These are phyloP conservation scores for Fusarium sp. DNA, from an alignment of 2,329 filamentous ascomycete species.

Conservation along the genomic window DNA sequence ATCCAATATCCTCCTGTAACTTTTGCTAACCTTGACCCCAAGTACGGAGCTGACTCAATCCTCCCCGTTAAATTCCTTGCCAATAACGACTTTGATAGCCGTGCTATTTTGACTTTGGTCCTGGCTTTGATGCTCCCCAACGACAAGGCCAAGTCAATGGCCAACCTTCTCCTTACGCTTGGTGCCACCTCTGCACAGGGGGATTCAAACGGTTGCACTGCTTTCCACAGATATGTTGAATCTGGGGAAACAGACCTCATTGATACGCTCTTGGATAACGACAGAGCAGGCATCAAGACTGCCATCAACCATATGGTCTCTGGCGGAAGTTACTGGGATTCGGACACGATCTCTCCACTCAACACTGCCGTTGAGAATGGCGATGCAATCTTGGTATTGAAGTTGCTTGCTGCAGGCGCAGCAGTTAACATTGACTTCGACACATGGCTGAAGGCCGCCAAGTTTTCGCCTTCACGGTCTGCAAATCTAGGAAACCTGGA, in stretches of 20 bases:
- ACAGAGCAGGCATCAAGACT: conserved; percentile 67
- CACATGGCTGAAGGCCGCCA: conserved; percentile 67
- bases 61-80: conserved; percentile 75
- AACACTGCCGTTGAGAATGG: conserved; percentile 65
- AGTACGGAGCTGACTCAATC: conserved; percentile 80
- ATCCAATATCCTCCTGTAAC: not conserved
- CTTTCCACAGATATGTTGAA: conserved; percentile 71
- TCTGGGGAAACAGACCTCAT: conserved; percentile 58
- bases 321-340: conserved; percentile 46
- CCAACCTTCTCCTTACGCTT: conserved; percentile 69
- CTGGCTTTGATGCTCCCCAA: conserved; percentile 72
- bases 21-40: conserved; percentile 41
- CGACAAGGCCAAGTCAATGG: conserved; percentile 72
- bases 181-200: conserved; percentile 79
- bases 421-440: conserved; percentile 68
- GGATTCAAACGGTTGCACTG: conserved; percentile 70
- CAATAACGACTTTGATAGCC: conserved; percentile 58
- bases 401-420: conserved; percentile 71
- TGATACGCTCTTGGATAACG: conserved; percentile 61
- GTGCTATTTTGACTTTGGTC: conserved; percentile 73
- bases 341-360: conserved; percentile 59
- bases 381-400: conserved; percentile 62
- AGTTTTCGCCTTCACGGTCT: conserved; percentile 53
- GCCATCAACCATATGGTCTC: conserved; percentile 73
- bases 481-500: conserved; percentile 53